Evolutionary conservation across 768 basidiomycete species (phyloP).

Genomic region (Trametes villosa): DNA sequence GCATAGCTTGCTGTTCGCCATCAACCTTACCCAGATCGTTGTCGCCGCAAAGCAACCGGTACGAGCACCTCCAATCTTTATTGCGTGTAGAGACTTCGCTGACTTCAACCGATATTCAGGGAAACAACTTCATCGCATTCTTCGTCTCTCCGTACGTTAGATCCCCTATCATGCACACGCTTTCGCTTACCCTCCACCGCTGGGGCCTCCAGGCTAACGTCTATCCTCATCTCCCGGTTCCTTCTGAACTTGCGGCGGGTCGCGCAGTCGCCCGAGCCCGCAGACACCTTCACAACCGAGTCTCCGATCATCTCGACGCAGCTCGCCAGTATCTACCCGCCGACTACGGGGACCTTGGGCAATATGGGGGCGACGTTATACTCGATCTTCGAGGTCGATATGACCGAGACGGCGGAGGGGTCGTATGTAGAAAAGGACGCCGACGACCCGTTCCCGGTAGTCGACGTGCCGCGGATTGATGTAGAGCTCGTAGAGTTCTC

Average conservation of each 20-base stretch:
- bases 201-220: constrained; percentile 14
- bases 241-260: constrained; percentile 23
- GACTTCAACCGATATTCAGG: constrained; percentile 2
- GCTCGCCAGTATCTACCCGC: constrained; percentile 8
- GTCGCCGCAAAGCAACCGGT: constrained; percentile 18
- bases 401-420: neutral
- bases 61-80: neutral
- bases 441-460: neutral
- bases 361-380: constrained; percentile 8
- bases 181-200: neutral
- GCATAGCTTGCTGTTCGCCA: constrained; percentile 14
- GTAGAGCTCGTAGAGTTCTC: too few relatives aligned
- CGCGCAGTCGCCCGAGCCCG: neutral
- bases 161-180: too few relatives aligned
- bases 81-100: neutral
- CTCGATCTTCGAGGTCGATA: neutral
- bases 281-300: neutral
- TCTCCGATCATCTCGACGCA: constrained; percentile 3
- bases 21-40: constrained; percentile 26
- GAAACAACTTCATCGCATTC: constrained; percentile 23
- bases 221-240: constrained; percentile 25
- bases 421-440: constrained; percentile 1
- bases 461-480: too few relatives aligned
- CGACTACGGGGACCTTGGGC: constrained; percentile 1
- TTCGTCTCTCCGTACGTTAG: constrained; percentile 24